Evolutionary conservation across 352 stramenopile species (phyloP).

Genomic region (Phytophthora pisi): DNA sequence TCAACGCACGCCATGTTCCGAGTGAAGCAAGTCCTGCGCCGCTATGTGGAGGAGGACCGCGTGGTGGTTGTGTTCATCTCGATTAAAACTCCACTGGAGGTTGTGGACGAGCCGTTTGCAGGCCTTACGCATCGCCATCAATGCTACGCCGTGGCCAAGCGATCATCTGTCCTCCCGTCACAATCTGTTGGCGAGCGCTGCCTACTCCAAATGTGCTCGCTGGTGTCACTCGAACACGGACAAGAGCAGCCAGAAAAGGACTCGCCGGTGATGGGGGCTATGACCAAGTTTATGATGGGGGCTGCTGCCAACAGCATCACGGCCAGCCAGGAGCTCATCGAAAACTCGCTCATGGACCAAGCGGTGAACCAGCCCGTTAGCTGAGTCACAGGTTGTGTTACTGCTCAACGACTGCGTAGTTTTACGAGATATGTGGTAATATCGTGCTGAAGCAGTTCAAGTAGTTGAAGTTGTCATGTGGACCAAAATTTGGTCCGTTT

Average conservation of each 20-base stretch:
- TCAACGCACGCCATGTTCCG: conserved; percentile 42
- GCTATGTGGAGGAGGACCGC: conserved; percentile 41
- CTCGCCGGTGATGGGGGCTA: conserved; percentile 36
- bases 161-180: conserved; percentile 22
- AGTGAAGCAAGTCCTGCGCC: conserved; percentile 41
- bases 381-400: not conserved
- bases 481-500: not conserved
- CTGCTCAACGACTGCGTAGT: not conserved
- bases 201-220: conserved; percentile 58
- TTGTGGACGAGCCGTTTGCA: conserved; percentile 37
- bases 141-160: conserved; percentile 41
- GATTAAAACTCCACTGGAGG: conserved; percentile 38
- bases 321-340: conserved; percentile 43
- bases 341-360: conserved; percentile 43
- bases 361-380: conserved; percentile 22
- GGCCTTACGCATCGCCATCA: conserved; percentile 40
- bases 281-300: conserved; percentile 51
- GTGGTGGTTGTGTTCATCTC: conserved; percentile 43
- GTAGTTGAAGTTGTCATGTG: no score
- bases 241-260: conserved; percentile 36
- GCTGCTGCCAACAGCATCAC: conserved; percentile 39
- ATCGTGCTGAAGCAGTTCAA: no score
- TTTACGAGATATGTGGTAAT: not conserved
- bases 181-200: conserved; percentile 34
- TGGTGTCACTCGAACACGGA: conserved; percentile 39